These are phyloP conservation scores for Penicillium taxi DNA, from an alignment of 495 filamentous ascomycete species.

Conservation along the genomic window DNA sequence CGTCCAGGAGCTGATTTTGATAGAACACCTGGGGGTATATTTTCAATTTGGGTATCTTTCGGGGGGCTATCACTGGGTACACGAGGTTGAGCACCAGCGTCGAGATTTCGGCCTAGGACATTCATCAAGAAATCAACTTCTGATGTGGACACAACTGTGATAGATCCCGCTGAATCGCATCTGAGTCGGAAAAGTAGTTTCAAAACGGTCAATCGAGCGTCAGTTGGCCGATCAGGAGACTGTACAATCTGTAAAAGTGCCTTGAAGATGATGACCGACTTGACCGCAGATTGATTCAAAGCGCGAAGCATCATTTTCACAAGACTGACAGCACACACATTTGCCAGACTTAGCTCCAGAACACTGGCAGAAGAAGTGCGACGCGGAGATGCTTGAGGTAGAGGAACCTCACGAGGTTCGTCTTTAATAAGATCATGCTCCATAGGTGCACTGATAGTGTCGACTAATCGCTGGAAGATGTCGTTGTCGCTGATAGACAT, in stretches of 20 bases:
- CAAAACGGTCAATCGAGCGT: constrained; percentile 71
- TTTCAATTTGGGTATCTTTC: constrained; percentile 22
- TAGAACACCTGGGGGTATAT: constrained; percentile 12
- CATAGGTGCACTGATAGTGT: constrained; percentile 32
- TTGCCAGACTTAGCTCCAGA: constrained; percentile 33
- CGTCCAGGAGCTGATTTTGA: constrained; percentile 26
- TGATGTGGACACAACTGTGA: constrained; percentile 56
- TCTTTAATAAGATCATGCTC: constrained; percentile 24
- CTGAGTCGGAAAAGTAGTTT: constrained; percentile 79
- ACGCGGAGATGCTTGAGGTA: constrained; percentile 16
- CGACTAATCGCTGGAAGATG: constrained; percentile 28
- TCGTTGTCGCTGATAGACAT: constrained; percentile 23
- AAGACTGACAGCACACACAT: constrained; percentile 36
- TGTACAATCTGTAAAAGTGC: constrained; percentile 33
- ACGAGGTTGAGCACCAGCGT: constrained; percentile 25
- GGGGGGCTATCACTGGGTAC: constrained; percentile 15
- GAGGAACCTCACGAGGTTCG: constrained; percentile 14
- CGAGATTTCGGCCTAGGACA: constrained; percentile 58
- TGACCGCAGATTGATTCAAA: constrained; percentile 31
- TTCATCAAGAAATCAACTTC: constrained; percentile 67
- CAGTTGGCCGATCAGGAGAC: constrained; percentile 37
- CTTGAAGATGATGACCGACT: constrained; percentile 33
- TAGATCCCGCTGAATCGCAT: constrained; percentile 64
- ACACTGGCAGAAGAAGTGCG: constrained; percentile 26
- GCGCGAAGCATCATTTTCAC: constrained; percentile 40